Percentiles rank a stretch among this genome's conserved stretches.
Evolutionary conservation across 1,284 basidiomycete species (phyloP).

Genomic region (Serendipita sp.): DNA sequence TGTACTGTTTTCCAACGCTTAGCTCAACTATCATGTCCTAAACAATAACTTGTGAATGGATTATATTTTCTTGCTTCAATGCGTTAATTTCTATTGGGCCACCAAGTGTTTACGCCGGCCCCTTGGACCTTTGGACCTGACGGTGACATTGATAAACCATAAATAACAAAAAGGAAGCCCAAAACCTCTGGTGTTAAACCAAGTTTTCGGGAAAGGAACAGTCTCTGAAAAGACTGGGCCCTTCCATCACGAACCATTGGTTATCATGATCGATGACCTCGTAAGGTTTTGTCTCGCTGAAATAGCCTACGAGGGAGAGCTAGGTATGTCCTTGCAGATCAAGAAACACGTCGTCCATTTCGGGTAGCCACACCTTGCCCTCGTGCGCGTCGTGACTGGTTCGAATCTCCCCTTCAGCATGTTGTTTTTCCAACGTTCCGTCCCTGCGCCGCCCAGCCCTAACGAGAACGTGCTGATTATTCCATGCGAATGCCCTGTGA

Average conservation of each 20-base stretch:
- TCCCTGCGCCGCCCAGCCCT: not conserved
- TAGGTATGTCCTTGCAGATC: not conserved
- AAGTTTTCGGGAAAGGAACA: too few relatives aligned
- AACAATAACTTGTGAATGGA: too few relatives aligned
- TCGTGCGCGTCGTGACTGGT: not conserved
- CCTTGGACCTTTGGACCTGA: too few relatives aligned
- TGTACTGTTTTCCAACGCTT: too few relatives aligned
- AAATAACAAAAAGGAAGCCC: too few relatives aligned
- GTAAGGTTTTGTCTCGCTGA: slow-evolving; percentile 3
- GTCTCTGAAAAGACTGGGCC: too few relatives aligned
- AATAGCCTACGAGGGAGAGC: slow-evolving; percentile 8
- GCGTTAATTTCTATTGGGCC: too few relatives aligned
- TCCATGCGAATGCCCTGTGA: not conserved
- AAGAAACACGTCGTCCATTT: not conserved
- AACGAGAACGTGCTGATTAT: not conserved
- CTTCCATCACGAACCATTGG: not conserved
- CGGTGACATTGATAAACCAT: too few relatives aligned
- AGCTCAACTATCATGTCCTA: too few relatives aligned
- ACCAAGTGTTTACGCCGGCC: too few relatives aligned
- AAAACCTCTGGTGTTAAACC: too few relatives aligned
- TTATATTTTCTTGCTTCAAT: too few relatives aligned
- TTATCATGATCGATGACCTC: not conserved
- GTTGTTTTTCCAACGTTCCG: not conserved
- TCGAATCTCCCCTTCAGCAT: not conserved
- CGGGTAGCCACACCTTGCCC: not conserved